Conservation (phyloP, 163 green algal genomes). For the Trebouxiophyceae sp. region DNA sequence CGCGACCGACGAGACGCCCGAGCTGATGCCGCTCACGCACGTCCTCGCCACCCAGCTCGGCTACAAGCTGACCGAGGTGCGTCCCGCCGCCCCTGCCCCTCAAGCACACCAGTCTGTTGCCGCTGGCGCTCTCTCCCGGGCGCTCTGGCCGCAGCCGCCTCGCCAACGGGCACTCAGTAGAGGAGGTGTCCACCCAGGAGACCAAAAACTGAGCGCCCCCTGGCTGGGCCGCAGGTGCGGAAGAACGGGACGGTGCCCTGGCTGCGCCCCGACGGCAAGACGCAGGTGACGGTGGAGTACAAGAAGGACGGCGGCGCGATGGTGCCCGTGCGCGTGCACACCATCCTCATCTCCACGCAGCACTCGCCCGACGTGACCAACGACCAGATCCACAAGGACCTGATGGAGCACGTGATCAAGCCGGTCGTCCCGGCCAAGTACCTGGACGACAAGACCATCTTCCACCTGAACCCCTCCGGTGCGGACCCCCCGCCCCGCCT, state of each 20-base stretch:
- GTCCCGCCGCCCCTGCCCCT: too few relatives aligned
- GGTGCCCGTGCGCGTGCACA: conserved; percentile 92
- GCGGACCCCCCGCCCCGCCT: too few relatives aligned
- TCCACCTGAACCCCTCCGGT: conserved; percentile 98
- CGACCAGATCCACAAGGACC: conserved; percentile 94
- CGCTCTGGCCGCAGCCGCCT: too few relatives aligned
- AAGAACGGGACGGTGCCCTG: conserved; percentile 83
- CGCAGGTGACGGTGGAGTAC: conserved; percentile 99
- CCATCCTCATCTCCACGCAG: conserved; percentile 99
- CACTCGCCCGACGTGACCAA: conserved; percentile 93
- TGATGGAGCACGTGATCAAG: conserved; percentile 88
- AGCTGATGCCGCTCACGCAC: conserved; percentile 99
- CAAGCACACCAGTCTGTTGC: too few relatives aligned
- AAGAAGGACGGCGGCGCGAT: conserved; percentile 87
- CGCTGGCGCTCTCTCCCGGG: too few relatives aligned
- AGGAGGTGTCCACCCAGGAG: too few relatives aligned
- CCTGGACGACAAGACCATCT: conserved; percentile 99
- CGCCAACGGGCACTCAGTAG: too few relatives aligned
- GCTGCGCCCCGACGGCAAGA: conserved; percentile 98
- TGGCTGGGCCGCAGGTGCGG: conserved; percentile 32
- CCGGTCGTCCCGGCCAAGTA: conserved; percentile 87
- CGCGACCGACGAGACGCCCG: conserved; percentile 91
- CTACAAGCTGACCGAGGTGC: conserved; percentile 67
- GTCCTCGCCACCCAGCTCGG: conserved; percentile 91
- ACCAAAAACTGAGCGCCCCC: background rate